Conservation (phyloP, 169 alveolate genomes). For the Plasmodium relictum region DNA sequence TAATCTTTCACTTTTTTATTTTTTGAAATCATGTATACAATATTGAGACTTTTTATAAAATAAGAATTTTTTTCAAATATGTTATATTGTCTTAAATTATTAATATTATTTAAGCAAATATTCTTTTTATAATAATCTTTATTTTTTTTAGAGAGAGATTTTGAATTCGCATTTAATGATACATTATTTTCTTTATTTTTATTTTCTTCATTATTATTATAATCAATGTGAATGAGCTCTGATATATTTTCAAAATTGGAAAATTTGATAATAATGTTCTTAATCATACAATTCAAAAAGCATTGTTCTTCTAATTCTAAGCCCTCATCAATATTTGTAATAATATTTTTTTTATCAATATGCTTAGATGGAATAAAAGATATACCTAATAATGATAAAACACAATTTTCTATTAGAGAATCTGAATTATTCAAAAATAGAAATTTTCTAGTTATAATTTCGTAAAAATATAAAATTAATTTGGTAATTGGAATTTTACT, state of each 20-base stretch:
- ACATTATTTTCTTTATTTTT: background rate
- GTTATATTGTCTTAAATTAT: constrained; percentile 45
- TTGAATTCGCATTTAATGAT: background rate
- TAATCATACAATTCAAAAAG: constrained; percentile 31
- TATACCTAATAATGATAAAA: constrained; percentile 45
- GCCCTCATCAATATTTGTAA: constrained; percentile 29
- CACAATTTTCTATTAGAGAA: constrained; percentile 53
- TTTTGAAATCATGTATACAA: constrained; percentile 51
- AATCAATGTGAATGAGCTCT: constrained; percentile 21
- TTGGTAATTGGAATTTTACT: constrained; percentile 66
- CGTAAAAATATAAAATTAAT: constrained; percentile 72
- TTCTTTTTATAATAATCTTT: constrained; percentile 54
- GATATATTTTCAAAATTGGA: constrained; percentile 33
- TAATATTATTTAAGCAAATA: constrained; percentile 10
- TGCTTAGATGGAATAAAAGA: constrained; percentile 56
- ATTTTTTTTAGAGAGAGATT: background rate
- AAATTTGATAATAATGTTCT: constrained; percentile 26
- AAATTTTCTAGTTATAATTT: constrained; percentile 56
- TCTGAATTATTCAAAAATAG: constrained; percentile 54
- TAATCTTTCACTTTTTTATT: constrained; percentile 64
- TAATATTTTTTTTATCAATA: constrained; percentile 29
- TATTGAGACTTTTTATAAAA: constrained; percentile 43
- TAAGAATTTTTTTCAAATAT: constrained; percentile 48
- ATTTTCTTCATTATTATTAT: background rate
- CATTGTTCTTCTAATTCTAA: constrained; percentile 55